phyloP scores from a whole-genome alignment of 805 yeast genomes.

The Tetrapisispora arboricola region DNA sequence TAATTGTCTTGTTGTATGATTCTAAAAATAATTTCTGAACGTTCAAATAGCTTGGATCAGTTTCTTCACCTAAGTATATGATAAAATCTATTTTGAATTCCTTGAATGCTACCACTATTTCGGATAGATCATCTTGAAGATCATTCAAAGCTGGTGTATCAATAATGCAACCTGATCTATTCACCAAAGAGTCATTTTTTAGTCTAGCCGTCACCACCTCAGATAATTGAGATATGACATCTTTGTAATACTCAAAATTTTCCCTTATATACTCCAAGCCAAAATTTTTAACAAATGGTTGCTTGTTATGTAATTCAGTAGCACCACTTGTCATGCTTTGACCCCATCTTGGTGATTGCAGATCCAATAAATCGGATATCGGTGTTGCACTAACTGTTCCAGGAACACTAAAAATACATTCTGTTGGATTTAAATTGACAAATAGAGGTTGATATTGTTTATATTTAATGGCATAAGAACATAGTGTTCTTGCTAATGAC shows the following conservation, averaged over 20 bases:
- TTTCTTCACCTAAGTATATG: conserved; percentile 11
- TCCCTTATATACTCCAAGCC: conserved; percentile 56
- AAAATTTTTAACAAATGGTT: conserved; percentile 73
- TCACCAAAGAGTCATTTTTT: conserved; percentile 20
- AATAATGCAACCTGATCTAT: conserved; percentile 27
- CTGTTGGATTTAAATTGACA: conserved; percentile 69
- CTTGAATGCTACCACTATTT: conserved; percentile 12
- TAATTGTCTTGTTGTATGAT: conserved; percentile 12
- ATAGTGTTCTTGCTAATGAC: conserved; percentile 53
- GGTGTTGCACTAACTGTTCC: conserved; percentile 82
- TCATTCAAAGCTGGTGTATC: conserved; percentile 22
- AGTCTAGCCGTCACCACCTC: conserved; percentile 31
- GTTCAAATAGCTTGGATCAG: conserved; percentile 8
- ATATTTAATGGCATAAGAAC: conserved; percentile 68
- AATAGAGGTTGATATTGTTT: conserved; percentile 53
- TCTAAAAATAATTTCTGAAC: conserved; percentile 10
- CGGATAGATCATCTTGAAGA: conserved; percentile 11
- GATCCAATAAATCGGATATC: conserved; percentile 68
- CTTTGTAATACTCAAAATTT: conserved; percentile 42
- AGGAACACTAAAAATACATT: conserved; percentile 64
- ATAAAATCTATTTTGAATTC: conserved; percentile 17
- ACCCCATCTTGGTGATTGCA: conserved; percentile 63
- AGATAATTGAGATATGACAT: conserved; percentile 40
- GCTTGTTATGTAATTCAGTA: conserved; percentile 70
- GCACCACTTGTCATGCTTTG: conserved; percentile 70